phyloP scores from a whole-genome alignment of 495 filamentous ascomycete species.

The Aspergillus cavernicola region DNA sequence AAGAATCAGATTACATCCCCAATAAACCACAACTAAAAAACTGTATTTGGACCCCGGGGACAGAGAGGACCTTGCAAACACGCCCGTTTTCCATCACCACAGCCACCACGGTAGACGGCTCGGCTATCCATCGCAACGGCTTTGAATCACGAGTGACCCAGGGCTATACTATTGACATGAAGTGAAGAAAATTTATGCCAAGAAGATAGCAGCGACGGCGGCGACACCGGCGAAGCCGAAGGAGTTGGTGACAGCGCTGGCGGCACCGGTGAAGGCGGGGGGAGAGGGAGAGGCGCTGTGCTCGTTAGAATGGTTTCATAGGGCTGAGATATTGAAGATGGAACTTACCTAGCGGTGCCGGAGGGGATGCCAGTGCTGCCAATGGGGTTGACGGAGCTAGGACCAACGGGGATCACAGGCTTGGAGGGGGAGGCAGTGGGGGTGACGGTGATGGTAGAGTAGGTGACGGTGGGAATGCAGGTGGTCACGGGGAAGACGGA shows the following conservation, averaged over 20 bases:
- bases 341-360: conserved; percentile 26
- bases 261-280: conserved; percentile 46
- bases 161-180: conserved; percentile 27
- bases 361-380: conserved; percentile 16
- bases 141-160: conserved; percentile 17
- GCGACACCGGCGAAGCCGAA: conserved; percentile 47
- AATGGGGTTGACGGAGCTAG: conserved; percentile 19
- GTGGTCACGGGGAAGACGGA: conserved; percentile 38
- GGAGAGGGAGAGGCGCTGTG: conserved; percentile 29
- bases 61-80: neutral
- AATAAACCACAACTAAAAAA: conserved; percentile 20
- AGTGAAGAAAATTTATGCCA: conserved; percentile 44
- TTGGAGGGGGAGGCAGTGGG: conserved; percentile 21
- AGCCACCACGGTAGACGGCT: conserved; percentile 13
- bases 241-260: conserved; percentile 44
- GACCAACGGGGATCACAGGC: conserved; percentile 28
- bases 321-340: neutral
- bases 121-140: conserved; percentile 10
- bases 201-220: conserved; percentile 49
- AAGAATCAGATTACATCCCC: conserved; percentile 32
- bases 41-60: conserved; percentile 1
- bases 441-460: conserved; percentile 32
- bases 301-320: conserved; percentile 11
- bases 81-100: conserved; percentile 10
- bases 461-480: conserved; percentile 43